Evolutionary conservation across 2,329 filamentous ascomycete genomes (phyloP), one percentile per base, ranked within the genome.

Genomic region (Fusarium zealandicum): DNA sequence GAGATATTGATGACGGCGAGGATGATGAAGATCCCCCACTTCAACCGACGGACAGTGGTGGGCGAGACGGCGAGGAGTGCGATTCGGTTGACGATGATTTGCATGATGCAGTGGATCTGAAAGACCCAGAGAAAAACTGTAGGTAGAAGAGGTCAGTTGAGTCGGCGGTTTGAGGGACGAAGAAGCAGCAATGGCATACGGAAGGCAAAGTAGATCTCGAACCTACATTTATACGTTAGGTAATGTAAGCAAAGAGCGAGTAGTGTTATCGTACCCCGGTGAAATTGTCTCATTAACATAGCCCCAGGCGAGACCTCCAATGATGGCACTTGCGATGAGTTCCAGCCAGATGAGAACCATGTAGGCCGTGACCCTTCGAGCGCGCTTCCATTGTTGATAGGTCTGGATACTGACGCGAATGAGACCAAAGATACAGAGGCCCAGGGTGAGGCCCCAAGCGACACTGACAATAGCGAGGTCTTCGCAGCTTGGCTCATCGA

Each of bases 1-100:
- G 76, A 75, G 40, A 82, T 73, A 48, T 82, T 82, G 58, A 82
- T 75, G 3, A 68, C 37, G 5, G 72, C 75, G 32, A 82, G 75
- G 17, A 79, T 28, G 13, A 63, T 27, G 7, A 79, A 71, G 10
- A 76, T 73, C 1, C 70, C 70, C 75, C 76, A 79, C 59, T 81
- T 81, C 20, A 82, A 60, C 12, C 66, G 69, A 2, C 57, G 50
- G 4, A 75, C 72, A 6, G 73, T 73, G 1, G 55, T 67, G 4
- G 69, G 71, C 39, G 76, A 69, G 13, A 75, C 70, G 17, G 78
- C 73, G 35, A 82, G 73, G 25, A 82, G 72, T 2, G 75, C 70
- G 18, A 81, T 76, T 30, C 80, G 76, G 55, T 81, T 82, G 62
- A 81, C 76, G 63, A 82, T 81, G 50, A 82, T 82, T 64, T 81